Base-by-base conservation (phyloP, 805 yeast genomes). In the Pichia occidentalis region DNA sequence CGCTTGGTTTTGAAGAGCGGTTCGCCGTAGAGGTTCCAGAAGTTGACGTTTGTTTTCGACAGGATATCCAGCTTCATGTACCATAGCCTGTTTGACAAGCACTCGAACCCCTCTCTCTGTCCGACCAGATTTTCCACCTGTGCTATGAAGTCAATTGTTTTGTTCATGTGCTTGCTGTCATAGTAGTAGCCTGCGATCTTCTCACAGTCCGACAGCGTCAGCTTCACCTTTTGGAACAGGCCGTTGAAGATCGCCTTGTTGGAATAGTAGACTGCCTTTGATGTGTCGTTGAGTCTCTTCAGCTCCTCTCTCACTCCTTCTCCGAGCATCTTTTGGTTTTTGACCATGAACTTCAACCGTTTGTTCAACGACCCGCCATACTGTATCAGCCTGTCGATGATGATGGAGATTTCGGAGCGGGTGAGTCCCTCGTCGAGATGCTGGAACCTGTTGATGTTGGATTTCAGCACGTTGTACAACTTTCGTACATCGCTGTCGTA, bases 41-140 rank as follows among this genome's bases (percentile, higher is more conserved):
- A 44, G 19, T 45, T 38, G 4, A 49, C 49, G 24, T 42, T 43
- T 1, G 57, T 52, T 13, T 47, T 40, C 9, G 58, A 50, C 7
- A 53, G 40, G 5, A 57, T 32, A 21, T 46, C 43, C 24, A 60
- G 34, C 33, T 55, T 54, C 10, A 36, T 28, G 2, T 39, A 34
- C 60, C 60, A 57, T 6, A 58, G 23, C 3, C 33, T 25, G 30
- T 53, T 58, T 4, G 57, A 48, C 29, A 53, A 25, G 12, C 33
- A 22, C 10, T 47, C 34, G 10, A 37, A 32, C 1, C 40, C 18
- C 4, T 32, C 29, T 8, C 40, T 32, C 6, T 32, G 9, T 2
- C 26, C 10, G 4, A 40, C 38, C 22, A 40, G 39, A 4, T 39
- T 27, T 33, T 56, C 61, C 11, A 49, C 22, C 14, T 45, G 43